Evolutionary conservation across 2,329 filamentous ascomycete species (phyloP), one percentile per base, ranked within the genome.

Genomic region (Rhexocercosporidium sp.): DNA sequence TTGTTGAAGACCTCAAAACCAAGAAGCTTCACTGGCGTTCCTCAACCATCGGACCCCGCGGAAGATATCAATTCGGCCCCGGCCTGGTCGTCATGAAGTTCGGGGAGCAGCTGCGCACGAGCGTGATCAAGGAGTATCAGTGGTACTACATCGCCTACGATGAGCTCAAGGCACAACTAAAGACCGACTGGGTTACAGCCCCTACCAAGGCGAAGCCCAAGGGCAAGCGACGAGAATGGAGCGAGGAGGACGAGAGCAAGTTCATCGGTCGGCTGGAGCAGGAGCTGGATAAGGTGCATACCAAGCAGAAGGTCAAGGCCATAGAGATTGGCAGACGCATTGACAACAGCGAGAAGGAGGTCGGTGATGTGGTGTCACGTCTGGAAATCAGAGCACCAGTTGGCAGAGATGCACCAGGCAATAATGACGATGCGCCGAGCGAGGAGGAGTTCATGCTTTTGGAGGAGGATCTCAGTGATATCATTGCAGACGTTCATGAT

Each of bases 121-220:
- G 94, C 78, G 87, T 97, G 77, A 97, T 98, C 81, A 94, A 92
- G 84, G 94, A 98, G 82, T 99, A 96, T 83, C 90, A 94, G 80
- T 97, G 94, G 90, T 93, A 97, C 84, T 99, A 99, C 83, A 97
- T 99, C 81, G 92, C 93, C 82, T 99, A 99, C 82, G 94, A 97
- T 79, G 92, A 91, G 72, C 87, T 99, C 59, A 99, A 99, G 83
- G 85, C 87, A 73, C 90, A 93, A 72, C 89, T 99, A 69, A 96
- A 95, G 81, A 89, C 87, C 67, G 87, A 90, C 67, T 91, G 86
- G 72, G 87, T 89, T 68, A 81, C 79, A 67, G 78, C 79, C 65
- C 84, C 79, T 49, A 83, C 78, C 68, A 80, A 77, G 54, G 76
- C 81, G 47, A 83, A 81, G 70, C 80, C 81, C n/a, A 81, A 80